phyloP scores from a whole-genome alignment of 1,284 basidiomycete genomes.

The Ceratobasidium papillatum region DNA sequence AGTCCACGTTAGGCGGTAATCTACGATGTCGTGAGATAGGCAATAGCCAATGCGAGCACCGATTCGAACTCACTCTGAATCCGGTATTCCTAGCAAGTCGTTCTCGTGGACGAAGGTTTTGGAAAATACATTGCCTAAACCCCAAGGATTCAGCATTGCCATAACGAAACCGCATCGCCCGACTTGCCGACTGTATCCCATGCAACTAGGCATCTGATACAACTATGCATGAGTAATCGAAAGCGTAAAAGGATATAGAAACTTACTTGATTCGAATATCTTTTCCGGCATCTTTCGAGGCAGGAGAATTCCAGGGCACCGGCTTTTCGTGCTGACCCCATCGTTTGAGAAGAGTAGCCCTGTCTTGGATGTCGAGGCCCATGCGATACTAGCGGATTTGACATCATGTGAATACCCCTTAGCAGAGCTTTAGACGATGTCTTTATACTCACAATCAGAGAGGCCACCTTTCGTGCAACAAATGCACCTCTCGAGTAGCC shows the following conservation, averaged over 20 bases:
- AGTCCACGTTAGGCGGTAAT: conserved; percentile 32
- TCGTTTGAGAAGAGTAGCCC: conserved; percentile 16
- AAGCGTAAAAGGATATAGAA: too few species aligned
- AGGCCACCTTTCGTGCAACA: conserved; percentile 41
- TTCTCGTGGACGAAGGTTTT: neutral
- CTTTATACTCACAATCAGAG: conserved; percentile 36
- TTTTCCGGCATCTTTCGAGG: neutral
- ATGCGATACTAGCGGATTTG: conserved; percentile 14
- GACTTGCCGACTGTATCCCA: conserved; percentile 33
- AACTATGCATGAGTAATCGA: neutral
- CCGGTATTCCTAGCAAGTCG: conserved; percentile 18
- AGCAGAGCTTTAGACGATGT: too few species aligned
- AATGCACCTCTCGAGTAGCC: conserved; percentile 40
- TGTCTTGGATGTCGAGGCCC: conserved; percentile 7
- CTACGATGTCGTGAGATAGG: neutral
- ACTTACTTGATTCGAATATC: conserved; percentile 16
- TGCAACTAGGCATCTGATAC: conserved; percentile 11
- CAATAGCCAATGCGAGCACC: neutral
- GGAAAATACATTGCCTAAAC: neutral
- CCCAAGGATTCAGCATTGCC: neutral
- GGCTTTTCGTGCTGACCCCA: conserved; percentile 28
- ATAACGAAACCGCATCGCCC: neutral
- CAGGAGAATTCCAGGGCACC: conserved; percentile 1
- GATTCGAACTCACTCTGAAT: conserved; percentile 13
- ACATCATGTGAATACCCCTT: neutral